Evolutionary conservation across 176 grass and related monocot species (phyloP), one percentile per base, ranked within the genome.

Genomic region (Themeda triandra): DNA sequence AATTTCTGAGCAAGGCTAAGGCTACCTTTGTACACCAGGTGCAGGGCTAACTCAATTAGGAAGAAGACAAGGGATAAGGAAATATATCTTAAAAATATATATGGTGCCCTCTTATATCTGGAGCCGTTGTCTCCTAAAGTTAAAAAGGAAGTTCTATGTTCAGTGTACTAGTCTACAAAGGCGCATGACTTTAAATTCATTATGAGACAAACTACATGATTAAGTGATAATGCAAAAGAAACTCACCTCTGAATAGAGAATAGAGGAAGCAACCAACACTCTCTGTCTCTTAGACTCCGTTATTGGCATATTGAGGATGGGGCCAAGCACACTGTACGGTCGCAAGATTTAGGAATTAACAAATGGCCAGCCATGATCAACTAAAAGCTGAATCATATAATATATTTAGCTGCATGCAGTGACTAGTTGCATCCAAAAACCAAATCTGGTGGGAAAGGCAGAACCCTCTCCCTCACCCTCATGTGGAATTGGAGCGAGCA

Each of bases 161-260:
- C 58, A 74, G 63, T 71, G 5, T 39, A 32, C 4, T 39, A 53
- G 21, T 74, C 33, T 60, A 80, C 40, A 31, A 7, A 66, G 69
- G 24, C 17, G 32, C 42, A 59, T 81, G 19, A 35, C 46, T 75
- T 73, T 4, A 65, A 39, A 69, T n/a, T 48, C 48, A 85, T 48
- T 80, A 84, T 23, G 25, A 75, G 45, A 86, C 21, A 69, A 14
- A 21, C 48, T 7, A 63, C 48, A 85, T 51, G 53, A 44, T 88
- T 79, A 78, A 25, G 64, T 82, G 39, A 79, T 21, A 78, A 77
- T 65, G 73, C 3, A 40, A 73, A 70, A 66, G 36, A 32, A 87
- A 92, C 86, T 92, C 60, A 99, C 96, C 93, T 99, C 96, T 14
- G 93, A 96, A 86, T 96, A 99, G 63, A 99, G 89, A 80, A 99